Evolutionary conservation across 2,329 filamentous ascomycete genomes (phyloP).

Genomic region (Trichoderma pleuroti): DNA sequence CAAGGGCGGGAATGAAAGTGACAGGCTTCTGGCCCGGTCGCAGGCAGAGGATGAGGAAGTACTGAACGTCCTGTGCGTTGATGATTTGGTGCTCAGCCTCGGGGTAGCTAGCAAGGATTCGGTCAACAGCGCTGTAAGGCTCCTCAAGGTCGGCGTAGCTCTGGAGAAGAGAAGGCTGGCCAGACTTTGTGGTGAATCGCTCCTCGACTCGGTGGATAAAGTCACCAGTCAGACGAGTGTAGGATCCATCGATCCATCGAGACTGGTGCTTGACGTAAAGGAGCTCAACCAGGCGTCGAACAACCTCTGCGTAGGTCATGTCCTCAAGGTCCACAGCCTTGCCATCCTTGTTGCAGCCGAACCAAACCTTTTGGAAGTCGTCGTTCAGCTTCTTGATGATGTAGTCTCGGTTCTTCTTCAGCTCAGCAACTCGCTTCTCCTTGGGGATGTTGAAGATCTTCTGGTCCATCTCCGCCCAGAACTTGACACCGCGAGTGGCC

Average conservation of each 20-base stretch:
- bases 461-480: conserved; percentile 99
- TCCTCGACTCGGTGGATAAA: conserved; percentile 97
- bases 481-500: conserved; percentile 88
- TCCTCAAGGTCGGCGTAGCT: conserved; percentile 83
- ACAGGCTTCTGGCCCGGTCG: conserved; percentile 92
- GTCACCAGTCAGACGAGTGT: conserved; percentile 80
- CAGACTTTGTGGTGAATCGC: conserved; percentile 73
- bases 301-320: conserved; percentile 90
- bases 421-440: conserved; percentile 82
- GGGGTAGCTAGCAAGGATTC: conserved; percentile 77
- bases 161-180: conserved; percentile 79
- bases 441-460: conserved; percentile 97
- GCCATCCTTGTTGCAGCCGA: conserved; percentile 77
- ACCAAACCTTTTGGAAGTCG: conserved; percentile 97
- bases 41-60: conserved; percentile 91
- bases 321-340: conserved; percentile 85
- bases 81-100: conserved; percentile 88
- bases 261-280: conserved; percentile 89
- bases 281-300: conserved; percentile 81
- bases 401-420: conserved; percentile 83
- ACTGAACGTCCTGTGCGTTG: conserved; percentile 96
- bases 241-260: conserved; percentile 86
- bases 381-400: conserved; percentile 96
- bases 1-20: conserved; percentile 90
- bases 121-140: conserved; percentile 74